Evolutionary conservation across 2,329 filamentous ascomycete genomes (phyloP).

Genomic region (Pseudonectria foliicola): DNA sequence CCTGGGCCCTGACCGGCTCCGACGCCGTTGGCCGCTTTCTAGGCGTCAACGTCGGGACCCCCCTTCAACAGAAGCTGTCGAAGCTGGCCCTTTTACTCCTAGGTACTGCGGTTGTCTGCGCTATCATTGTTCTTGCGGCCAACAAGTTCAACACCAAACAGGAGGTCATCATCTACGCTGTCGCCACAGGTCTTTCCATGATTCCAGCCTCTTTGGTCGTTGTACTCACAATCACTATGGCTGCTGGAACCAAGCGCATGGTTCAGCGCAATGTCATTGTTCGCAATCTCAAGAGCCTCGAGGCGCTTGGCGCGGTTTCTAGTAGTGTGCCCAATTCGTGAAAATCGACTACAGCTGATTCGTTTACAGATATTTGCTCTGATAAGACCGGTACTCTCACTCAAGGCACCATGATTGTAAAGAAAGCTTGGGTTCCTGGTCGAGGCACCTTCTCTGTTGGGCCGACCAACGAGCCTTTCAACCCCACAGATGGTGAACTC

Average conservation of each 20-base stretch:
- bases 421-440: slow-evolving; percentile 45
- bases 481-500: slow-evolving; percentile 46
- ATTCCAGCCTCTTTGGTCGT: slow-evolving; percentile 42
- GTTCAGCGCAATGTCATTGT: slow-evolving; percentile 46
- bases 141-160: slow-evolving; percentile 32
- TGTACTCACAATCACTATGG: slow-evolving; percentile 55
- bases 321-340: slow-evolving; percentile 20
- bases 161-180: slow-evolving; percentile 38
- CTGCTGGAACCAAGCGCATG: slow-evolving; percentile 48
- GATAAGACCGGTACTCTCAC: slow-evolving; percentile 52
- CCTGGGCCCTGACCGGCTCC: slow-evolving; percentile 30
- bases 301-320: slow-evolving; percentile 48
- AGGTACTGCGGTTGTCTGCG: slow-evolving; percentile 44
- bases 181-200: slow-evolving; percentile 41
- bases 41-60: slow-evolving; percentile 51
- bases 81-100: slow-evolving; percentile 64
- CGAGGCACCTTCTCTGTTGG: slow-evolving; percentile 40
- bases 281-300: slow-evolving; percentile 42
- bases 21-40: slow-evolving; percentile 39
- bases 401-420: slow-evolving; percentile 46
- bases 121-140: slow-evolving; percentile 37
- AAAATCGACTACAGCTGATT: not conserved
- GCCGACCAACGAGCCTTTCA: slow-evolving; percentile 47
- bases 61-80: slow-evolving; percentile 61
- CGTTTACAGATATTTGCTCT: slow-evolving; percentile 42